Evolutionary conservation across 192 early-diverging fungal genomes (phyloP).

Genomic region (Pilobolus umbonatus): DNA sequence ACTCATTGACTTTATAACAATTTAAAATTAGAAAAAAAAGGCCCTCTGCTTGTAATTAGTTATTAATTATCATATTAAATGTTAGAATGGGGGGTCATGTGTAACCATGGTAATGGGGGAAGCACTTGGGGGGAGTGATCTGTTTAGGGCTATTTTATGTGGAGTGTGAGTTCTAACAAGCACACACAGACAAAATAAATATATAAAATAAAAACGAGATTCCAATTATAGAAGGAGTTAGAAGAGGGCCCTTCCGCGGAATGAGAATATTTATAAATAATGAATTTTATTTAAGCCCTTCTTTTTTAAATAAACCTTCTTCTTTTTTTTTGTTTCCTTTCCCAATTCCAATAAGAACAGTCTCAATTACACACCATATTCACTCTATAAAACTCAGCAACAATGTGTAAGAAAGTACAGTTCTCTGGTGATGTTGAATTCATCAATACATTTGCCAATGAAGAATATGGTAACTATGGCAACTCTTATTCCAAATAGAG

Average conservation of each 20-base stretch:
- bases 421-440: conserved; percentile 20
- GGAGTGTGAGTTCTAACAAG: too few species aligned
- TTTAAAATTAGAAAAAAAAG: too few species aligned
- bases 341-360: not conserved
- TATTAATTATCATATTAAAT: too few species aligned
- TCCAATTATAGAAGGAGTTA: not conserved
- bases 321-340: not conserved
- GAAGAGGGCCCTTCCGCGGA: conserved; percentile 3
- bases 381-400: not conserved
- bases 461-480: conserved; percentile 17
- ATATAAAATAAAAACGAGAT: not conserved
- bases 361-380: not conserved
- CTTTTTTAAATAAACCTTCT: not conserved
- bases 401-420: conserved; percentile 17
- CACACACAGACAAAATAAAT: not conserved
- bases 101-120: too few species aligned
- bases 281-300: too few species aligned
- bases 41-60: too few species aligned
- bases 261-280: not conserved
- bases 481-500: not conserved
- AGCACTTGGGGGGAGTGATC: too few species aligned
- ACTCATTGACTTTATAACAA: too few species aligned
- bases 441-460: conserved; percentile 16
- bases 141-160: too few species aligned
- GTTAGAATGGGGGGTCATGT: too few species aligned